A percentile compares a stretch with the other conserved stretches of the same genome.
These are phyloP conservation scores for Backusella luteola DNA, from an alignment of 192 early-diverging fungal species.

Conservation along the genomic window DNA sequence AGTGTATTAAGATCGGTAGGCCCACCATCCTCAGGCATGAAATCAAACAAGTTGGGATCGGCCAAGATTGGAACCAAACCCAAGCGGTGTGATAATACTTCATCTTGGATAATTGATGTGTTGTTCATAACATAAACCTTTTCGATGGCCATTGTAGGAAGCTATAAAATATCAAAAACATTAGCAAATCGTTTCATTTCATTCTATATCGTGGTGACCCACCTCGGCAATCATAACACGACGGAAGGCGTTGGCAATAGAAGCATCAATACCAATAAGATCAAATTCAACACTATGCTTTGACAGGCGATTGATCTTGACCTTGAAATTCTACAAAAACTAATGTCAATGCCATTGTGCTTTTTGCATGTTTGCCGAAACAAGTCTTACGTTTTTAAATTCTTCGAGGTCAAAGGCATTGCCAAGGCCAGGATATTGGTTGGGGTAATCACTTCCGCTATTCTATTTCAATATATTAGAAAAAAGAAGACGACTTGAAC, in stretches of 20 bases:
- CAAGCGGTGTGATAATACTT: conserved; percentile 88
- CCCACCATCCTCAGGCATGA: conserved; percentile 63
- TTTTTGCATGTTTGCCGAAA: neutral
- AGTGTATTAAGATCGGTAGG: conserved; percentile 94
- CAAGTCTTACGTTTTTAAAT: conserved; percentile 61
- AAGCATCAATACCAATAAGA: conserved; percentile 88
- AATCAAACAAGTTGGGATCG: conserved; percentile 81
- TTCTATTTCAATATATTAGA: conserved; percentile 44
- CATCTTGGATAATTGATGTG: conserved; percentile 89
- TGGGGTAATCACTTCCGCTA: conserved; percentile 78
- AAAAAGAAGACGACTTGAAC: neutral
- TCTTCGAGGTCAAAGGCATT: conserved; percentile 61
- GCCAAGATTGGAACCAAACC: conserved; percentile 91
- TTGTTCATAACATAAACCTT: conserved; percentile 91
- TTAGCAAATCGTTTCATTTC: neutral
- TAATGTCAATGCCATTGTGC: neutral
- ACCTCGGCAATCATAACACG: conserved; percentile 93
- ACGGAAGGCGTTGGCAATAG: conserved; percentile 93
- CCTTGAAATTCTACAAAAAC: conserved; percentile 60
- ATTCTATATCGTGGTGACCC: neutral
- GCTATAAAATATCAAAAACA: conserved; percentile 32
- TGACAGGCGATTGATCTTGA: conserved; percentile 67
- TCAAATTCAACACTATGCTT: conserved; percentile 91
- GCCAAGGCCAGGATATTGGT: conserved; percentile 64
- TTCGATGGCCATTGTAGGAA: conserved; percentile 98